phyloP scores from a whole-genome alignment of 2,329 filamentous ascomycete species.

The Drechslerella dactyloides region DNA sequence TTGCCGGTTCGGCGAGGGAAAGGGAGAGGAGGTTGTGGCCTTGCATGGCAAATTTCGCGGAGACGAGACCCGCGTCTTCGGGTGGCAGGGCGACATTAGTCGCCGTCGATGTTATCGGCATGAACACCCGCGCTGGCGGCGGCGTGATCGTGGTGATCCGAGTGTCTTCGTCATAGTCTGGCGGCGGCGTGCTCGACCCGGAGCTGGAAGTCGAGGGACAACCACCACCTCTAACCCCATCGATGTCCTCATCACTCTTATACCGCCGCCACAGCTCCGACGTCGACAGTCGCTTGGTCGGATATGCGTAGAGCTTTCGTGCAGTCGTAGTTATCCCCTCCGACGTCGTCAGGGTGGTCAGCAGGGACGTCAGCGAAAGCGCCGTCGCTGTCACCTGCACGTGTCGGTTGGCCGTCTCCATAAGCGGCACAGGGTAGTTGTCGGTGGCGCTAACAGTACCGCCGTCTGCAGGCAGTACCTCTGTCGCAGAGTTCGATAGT shows the following conservation, averaged over 20 bases:
- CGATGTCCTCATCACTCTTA: constrained; percentile 24
- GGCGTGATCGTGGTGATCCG: constrained; percentile 2
- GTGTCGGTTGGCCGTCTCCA: constrained; percentile 29
- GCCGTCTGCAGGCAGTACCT: background rate
- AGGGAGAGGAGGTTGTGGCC: constrained; percentile 41
- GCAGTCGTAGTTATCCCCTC: constrained; percentile 48
- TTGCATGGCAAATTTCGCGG: constrained; percentile 47
- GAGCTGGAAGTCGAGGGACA: no score
- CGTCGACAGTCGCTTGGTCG: constrained; percentile 40
- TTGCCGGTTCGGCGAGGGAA: constrained; percentile 41
- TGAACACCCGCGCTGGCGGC: background rate
- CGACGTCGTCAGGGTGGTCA: constrained; percentile 41
- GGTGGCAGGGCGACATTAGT: constrained; percentile 1
- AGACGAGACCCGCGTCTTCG: constrained; percentile 34
- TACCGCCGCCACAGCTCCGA: constrained; percentile 36
- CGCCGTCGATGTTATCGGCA: constrained; percentile 6
- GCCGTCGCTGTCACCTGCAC: constrained; percentile 34
- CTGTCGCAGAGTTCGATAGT: background rate
- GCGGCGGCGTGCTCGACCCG: constrained; percentile 35
- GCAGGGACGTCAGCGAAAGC: constrained; percentile 38
- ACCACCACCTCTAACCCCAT: background rate
- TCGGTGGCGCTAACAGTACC: background rate
- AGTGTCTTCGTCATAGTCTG: constrained; percentile 39
- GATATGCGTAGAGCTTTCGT: constrained; percentile 42
- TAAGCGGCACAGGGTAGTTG: constrained; percentile 5